Conservation (phyloP, 805 yeast genomes). For the Lipomyces japonicus region DNA sequence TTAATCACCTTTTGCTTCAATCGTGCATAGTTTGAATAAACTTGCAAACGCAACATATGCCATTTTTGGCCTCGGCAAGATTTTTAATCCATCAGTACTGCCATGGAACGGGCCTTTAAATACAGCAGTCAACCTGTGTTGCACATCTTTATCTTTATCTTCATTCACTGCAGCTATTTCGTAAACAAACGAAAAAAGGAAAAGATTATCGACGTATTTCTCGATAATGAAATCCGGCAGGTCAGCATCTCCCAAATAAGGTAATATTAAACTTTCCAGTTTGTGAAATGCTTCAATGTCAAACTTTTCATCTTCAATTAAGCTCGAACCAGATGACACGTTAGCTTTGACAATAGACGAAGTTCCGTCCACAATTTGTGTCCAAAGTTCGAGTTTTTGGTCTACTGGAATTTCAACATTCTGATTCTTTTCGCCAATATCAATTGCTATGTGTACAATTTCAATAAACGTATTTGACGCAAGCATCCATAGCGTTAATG, state of each 20-base stretch:
- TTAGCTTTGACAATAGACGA: conserved; percentile 27
- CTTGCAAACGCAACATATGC: conserved; percentile 57
- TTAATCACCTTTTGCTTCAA: conserved; percentile 30
- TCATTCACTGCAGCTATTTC: conserved; percentile 44
- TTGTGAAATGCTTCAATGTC: conserved; percentile 46
- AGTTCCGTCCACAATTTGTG: conserved; percentile 35
- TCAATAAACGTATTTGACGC: conserved; percentile 21
- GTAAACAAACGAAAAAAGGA: conserved; percentile 57
- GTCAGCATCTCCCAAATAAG: conserved; percentile 38
- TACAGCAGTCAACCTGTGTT: conserved; percentile 43
- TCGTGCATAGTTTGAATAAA: conserved; percentile 43
- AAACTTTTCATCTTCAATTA: conserved; percentile 42
- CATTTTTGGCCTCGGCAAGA: conserved; percentile 46
- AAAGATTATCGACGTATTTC: conserved; percentile 48
- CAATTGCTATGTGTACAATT: conserved; percentile 31
- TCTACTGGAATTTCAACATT: neutral
- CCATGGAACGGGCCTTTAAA: conserved; percentile 56
- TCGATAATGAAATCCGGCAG: conserved; percentile 40
- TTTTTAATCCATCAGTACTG: conserved; percentile 51
- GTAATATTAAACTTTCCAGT: conserved; percentile 45
- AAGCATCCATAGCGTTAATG: conserved; percentile 26
- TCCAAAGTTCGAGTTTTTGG: conserved; percentile 31
- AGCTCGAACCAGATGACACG: conserved; percentile 40
- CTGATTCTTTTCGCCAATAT: conserved; percentile 37
- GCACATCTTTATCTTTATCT: conserved; percentile 34